phyloP scores from a whole-genome alignment of 169 alveolate species.

The Plasmodium billcollinsi region DNA sequence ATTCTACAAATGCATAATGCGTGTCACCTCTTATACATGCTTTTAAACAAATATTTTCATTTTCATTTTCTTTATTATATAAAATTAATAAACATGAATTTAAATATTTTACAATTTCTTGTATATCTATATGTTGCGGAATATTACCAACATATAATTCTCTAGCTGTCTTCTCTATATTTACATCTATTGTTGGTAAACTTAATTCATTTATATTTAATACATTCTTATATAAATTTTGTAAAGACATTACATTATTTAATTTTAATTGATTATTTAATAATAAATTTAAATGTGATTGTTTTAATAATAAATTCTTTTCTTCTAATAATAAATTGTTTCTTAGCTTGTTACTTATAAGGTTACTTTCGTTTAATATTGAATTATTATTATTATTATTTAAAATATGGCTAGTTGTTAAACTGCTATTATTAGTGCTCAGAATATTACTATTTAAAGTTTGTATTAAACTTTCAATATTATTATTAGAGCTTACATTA shows the following conservation, averaged over 20 bases:
- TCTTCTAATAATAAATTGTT: background rate
- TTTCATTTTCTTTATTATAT: conserved; percentile 83
- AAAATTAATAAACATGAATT: conserved; percentile 82
- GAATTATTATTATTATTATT: conserved; percentile 2
- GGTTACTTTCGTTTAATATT: background rate
- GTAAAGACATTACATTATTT: conserved; percentile 13
- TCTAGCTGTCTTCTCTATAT: conserved; percentile 82
- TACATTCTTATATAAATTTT: conserved; percentile 28
- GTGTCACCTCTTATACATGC: conserved; percentile 96
- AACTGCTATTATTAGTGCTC: background rate
- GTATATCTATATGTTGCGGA: conserved; percentile 84
- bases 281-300: conserved; percentile 22
- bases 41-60: conserved; percentile 81
- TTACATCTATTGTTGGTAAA: conserved; percentile 41
- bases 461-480: conserved; percentile 35
- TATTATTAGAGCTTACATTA: background rate
- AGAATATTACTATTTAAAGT: conserved; percentile 25
- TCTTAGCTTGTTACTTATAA: background rate
- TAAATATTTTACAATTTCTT: conserved; percentile 84
- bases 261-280: conserved; percentile 27
- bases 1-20: conserved; percentile 96
- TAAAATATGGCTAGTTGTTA: conserved; percentile 4
- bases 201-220: conserved; percentile 17
- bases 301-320: conserved; percentile 11
- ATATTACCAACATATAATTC: conserved; percentile 89